A percentile compares a stretch with the other conserved stretches of the same genome.
Conservation (phyloP, 305 asterid genomes). For the Fraxinus baroniana region DNA sequence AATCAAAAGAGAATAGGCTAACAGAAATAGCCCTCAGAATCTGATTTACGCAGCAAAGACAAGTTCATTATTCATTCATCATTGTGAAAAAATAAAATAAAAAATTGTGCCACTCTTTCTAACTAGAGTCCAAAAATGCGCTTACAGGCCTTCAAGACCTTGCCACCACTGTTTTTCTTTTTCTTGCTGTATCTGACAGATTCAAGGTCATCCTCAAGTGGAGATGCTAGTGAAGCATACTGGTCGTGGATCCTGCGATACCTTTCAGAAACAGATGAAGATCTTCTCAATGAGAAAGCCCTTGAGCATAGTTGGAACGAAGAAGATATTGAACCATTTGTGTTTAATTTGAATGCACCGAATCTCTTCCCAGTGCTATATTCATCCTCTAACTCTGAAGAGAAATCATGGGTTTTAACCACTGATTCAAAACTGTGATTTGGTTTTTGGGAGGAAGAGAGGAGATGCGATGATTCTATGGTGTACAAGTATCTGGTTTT, state of each 20-base stretch:
- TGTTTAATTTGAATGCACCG: slow-evolving; percentile 27
- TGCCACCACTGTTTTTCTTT: slow-evolving; percentile 20
- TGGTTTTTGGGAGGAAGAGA: slow-evolving; percentile 10
- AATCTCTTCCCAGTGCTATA: background rate
- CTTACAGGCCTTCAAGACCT: slow-evolving; percentile 47
- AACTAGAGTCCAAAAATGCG: slow-evolving; percentile 39
- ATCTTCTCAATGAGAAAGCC: slow-evolving; percentile 44
- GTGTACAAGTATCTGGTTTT: slow-evolving; percentile 28
- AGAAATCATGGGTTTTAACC: background rate
- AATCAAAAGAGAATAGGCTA: too few species aligned
- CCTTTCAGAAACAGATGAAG: slow-evolving; percentile 47
- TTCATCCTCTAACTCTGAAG: slow-evolving; percentile 7
- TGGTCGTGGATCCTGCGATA: slow-evolving; percentile 51
- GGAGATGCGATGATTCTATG: slow-evolving; percentile 30
- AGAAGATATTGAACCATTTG: slow-evolving; percentile 36
- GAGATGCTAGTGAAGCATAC: slow-evolving; percentile 23
- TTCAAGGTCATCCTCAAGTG: background rate
- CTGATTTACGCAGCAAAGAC: background rate
- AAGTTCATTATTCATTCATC: background rate
- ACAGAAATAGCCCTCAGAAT: background rate
- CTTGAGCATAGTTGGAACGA: slow-evolving; percentile 13
- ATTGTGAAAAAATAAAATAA: background rate
- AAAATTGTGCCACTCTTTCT: background rate
- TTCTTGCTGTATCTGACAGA: slow-evolving; percentile 3
- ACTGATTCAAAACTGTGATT: background rate